A percentile compares a stretch with the other conserved stretches of the same genome.
phyloP scores from a whole-genome alignment of 2,329 filamentous ascomycete genomes.

The Camillea tinctor region DNA sequence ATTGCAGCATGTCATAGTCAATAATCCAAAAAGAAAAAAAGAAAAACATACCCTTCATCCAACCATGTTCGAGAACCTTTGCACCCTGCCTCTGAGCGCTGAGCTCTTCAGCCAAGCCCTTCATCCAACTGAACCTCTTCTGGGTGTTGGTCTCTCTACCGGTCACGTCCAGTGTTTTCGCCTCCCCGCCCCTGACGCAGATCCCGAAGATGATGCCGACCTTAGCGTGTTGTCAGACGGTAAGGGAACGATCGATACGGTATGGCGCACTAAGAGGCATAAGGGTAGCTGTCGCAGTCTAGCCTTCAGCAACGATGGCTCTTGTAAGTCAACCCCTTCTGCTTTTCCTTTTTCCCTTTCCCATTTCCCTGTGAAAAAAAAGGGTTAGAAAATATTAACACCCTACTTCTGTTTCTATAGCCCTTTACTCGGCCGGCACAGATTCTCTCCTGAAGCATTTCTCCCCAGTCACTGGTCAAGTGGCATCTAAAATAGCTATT shows the following conservation, averaged over 20 bases:
- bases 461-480: constrained; percentile 59
- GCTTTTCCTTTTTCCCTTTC: background rate
- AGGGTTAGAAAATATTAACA: constrained; percentile 15
- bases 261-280: constrained; percentile 86
- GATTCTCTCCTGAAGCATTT: constrained; percentile 59
- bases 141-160: constrained; percentile 80
- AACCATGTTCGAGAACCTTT: constrained; percentile 88
- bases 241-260: constrained; percentile 73
- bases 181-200: constrained; percentile 56
- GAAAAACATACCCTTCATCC: too few species aligned
- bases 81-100: constrained; percentile 78
- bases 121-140: constrained; percentile 78
- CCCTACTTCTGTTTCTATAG: constrained; percentile 33
- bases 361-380: background rate
- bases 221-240: constrained; percentile 57
- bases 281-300: constrained; percentile 90
- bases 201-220: constrained; percentile 52
- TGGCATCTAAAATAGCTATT: constrained; percentile 78
- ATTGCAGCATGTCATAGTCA: too few species aligned
- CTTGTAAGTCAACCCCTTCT: constrained; percentile 47
- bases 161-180: constrained; percentile 86
- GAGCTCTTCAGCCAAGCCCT: constrained; percentile 88
- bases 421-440: constrained; percentile 63
- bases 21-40: too few species aligned
- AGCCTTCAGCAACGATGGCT: constrained; percentile 75